Base-by-base conservation (phyloP, 805 yeast genomes). In the Nakazawaea molendinolei region DNA sequence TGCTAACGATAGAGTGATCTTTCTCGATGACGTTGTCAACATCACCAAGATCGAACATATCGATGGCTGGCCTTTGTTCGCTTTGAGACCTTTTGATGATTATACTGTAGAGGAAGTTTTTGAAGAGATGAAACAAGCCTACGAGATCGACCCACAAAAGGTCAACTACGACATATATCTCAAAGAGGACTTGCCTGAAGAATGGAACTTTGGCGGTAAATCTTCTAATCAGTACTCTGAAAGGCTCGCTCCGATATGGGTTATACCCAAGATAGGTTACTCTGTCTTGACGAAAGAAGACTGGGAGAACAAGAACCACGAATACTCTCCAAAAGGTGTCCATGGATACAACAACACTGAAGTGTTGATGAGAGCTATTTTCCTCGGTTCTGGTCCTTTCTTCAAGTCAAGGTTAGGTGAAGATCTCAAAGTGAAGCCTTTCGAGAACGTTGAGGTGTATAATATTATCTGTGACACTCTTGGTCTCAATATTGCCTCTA, bases 11-110 rank as follows among this genome's bases (percentile, higher is more conserved):
- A 61, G 95, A 41, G 54, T 85, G 8, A 59, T 87, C 2, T 75
- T 74, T 43, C 56, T 89, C 42, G 95, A 86, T 53, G 92, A 86
- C 44, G 42, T 85, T 13, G 57, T 86, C 8, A 76, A 76, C 47
- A 42, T 70, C 42, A 48, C 54, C 2, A 63, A 66, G 39, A 67
- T 84, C 31, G 79, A 76, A 41, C 76, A 79, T 47, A 59, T 69
- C 21, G 87, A 81, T 49, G 95, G 92, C 14, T 83, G 90, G 87
- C 95, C 95, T n/a, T 60, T 86, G 38, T 78, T 69, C 47, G 95
- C 94, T 0, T 58, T 86, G 31, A 63, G 90, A 26, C 89, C 92
- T 6, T 61, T 48, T 31, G 40, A 51, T 0, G 55, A 62, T 15
- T 51, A 43, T 32, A 45, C 66, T 1, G 59, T 63, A 2, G 67